Percentiles rank a stretch among this genome's conserved stretches.
Conservation (phyloP, 306 rosid genomes). For the Begonia peltatifolia region DNA sequence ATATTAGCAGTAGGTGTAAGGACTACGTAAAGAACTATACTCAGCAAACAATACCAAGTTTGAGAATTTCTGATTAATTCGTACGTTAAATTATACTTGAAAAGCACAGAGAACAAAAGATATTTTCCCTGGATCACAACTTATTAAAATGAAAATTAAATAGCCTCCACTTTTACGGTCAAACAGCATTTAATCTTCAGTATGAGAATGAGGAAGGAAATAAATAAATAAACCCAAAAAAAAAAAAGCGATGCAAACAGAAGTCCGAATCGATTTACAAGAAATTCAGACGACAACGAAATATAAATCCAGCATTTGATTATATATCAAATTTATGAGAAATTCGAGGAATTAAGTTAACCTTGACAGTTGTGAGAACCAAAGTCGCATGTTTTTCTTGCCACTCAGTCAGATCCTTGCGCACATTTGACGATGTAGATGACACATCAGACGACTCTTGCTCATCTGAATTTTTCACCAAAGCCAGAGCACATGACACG, state of each 20-base stretch:
- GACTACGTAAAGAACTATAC: background rate
- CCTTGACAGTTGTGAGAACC: constrained; percentile 84
- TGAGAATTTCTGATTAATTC: background rate
- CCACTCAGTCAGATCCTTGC: constrained; percentile 92
- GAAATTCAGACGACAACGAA: background rate
- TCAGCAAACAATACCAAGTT: background rate
- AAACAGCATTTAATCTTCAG: background rate
- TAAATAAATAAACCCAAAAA: too few relatives aligned
- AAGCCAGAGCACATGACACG: constrained; percentile 1
- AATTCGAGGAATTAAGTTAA: constrained; percentile 11
- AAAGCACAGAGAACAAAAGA: background rate
- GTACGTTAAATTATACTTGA: background rate
- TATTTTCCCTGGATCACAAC: background rate
- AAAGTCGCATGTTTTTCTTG: constrained; percentile 93
- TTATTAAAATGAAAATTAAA: background rate
- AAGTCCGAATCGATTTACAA: background rate
- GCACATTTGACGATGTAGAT: constrained; percentile 53
- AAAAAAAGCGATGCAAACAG: background rate
- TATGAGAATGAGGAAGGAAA: too few relatives aligned
- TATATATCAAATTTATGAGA: background rate
- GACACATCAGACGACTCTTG: constrained; percentile 45
- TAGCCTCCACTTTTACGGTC: background rate
- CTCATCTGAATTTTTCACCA: constrained; percentile 41
- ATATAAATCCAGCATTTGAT: background rate
- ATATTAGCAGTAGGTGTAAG: too few relatives aligned